phyloP scores from a whole-genome alignment of 805 yeast genomes.

The Yamadazyma paraphyllophila region DNA sequence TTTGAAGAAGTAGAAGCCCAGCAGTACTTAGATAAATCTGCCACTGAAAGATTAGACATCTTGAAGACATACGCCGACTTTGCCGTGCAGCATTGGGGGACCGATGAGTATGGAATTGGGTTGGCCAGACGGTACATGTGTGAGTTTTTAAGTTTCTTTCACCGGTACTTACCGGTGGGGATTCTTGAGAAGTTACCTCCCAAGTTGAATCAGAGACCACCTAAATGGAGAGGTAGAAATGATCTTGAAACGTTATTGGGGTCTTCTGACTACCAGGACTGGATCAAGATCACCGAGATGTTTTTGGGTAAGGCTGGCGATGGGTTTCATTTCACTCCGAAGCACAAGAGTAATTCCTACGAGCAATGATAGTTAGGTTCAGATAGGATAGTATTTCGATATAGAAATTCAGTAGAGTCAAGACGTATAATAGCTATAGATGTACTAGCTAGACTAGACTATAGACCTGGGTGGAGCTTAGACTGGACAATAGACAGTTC shows the following conservation, averaged over 20 bases:
- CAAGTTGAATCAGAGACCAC: slow-evolving; percentile 89
- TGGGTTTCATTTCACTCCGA: slow-evolving; percentile 78
- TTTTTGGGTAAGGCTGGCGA: slow-evolving; percentile 84
- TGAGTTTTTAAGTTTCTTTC: slow-evolving; percentile 91
- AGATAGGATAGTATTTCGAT: too few relatives aligned
- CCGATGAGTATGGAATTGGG: slow-evolving; percentile 91
- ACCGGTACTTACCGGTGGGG: slow-evolving; percentile 92
- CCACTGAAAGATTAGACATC: slow-evolving; percentile 83
- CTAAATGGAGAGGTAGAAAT: slow-evolving; percentile 87
- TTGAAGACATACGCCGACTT: slow-evolving; percentile 65
- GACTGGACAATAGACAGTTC: too few relatives aligned
- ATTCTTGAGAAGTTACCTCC: slow-evolving; percentile 87
- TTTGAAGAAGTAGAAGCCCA: slow-evolving; percentile 90
- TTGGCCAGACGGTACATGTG: slow-evolving; percentile 87
- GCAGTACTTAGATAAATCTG: slow-evolving; percentile 86
- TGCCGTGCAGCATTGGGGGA: slow-evolving; percentile 97
- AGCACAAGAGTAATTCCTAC: slow-evolving; percentile 90
- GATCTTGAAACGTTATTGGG: slow-evolving; percentile 90
- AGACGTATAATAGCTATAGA: too few relatives aligned
- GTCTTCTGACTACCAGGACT: slow-evolving; percentile 80
- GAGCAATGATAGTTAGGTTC: too few relatives aligned
- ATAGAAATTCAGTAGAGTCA: too few relatives aligned
- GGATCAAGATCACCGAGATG: slow-evolving; percentile 96
- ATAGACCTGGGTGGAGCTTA: too few relatives aligned
- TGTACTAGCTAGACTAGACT: too few relatives aligned